Evolutionary conservation across 495 filamentous ascomycete species (phyloP).

Genomic region (Aspergillus affinis): DNA sequence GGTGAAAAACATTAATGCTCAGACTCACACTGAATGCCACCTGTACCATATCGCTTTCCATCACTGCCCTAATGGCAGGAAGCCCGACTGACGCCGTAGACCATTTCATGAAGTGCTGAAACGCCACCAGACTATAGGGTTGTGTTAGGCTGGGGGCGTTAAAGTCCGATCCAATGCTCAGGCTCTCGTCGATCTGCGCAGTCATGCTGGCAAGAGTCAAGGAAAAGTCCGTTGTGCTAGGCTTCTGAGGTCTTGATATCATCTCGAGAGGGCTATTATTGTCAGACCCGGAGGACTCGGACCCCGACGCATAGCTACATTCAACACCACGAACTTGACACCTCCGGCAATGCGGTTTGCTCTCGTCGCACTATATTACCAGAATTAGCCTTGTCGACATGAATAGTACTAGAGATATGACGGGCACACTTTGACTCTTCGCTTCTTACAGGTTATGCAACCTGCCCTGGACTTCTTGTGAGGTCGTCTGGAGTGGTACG

Average conservation of each 20-base stretch:
- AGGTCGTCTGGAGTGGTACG: slow-evolving; percentile 23
- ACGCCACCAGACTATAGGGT: slow-evolving; percentile 23
- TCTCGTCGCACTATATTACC: slow-evolving; percentile 36
- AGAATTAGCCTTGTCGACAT: slow-evolving; percentile 6
- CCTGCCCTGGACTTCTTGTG: slow-evolving; percentile 38
- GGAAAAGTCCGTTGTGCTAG: slow-evolving; percentile 14
- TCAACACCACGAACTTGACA: slow-evolving; percentile 30
- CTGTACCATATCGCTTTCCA: slow-evolving; percentile 39
- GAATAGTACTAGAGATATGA: not conserved
- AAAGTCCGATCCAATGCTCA: slow-evolving; percentile 10
- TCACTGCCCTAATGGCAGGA: slow-evolving; percentile 32
- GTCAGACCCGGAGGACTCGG: not conserved
- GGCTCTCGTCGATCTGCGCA: slow-evolving; percentile 12
- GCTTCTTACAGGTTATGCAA: slow-evolving; percentile 34
- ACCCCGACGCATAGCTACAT: slow-evolving; percentile 24
- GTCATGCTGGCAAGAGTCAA: slow-evolving; percentile 22
- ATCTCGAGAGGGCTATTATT: not conserved
- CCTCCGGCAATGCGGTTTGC: slow-evolving; percentile 31
- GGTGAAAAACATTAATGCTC: not conserved
- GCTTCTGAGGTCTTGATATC: not conserved
- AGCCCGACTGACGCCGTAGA: slow-evolving; percentile 31
- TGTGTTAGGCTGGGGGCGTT: not conserved
- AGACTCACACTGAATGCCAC: slow-evolving; percentile 38
- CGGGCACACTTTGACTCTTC: slow-evolving; percentile 35
- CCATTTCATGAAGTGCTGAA: slow-evolving; percentile 34